Percentiles rank a stretch among this genome's conserved stretches.
Evolutionary conservation across 2,329 filamentous ascomycete genomes (phyloP).

Genomic region (Fusarium mangiferae): DNA sequence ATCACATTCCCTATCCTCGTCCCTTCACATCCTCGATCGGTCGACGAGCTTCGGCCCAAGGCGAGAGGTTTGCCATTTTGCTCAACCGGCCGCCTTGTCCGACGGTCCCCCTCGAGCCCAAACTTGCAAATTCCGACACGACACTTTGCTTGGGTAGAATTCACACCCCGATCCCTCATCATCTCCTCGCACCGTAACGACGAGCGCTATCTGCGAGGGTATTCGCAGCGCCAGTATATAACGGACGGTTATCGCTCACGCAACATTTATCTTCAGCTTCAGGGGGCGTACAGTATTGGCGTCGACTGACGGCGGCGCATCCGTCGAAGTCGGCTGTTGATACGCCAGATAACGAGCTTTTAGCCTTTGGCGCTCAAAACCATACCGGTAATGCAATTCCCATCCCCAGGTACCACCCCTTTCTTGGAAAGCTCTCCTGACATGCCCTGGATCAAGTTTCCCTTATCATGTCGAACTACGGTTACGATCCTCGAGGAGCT

Average conservation of each 20-base stretch:
- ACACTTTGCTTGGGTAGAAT: slow-evolving; percentile 30
- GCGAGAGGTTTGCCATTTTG: slow-evolving; percentile 31
- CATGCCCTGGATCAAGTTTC: slow-evolving; percentile 23
- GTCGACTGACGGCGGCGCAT: slow-evolving; percentile 49
- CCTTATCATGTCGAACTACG: slow-evolving; percentile 67
- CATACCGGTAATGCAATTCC: slow-evolving; percentile 34
- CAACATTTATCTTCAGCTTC: slow-evolving; percentile 25
- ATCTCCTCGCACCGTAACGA: slow-evolving; percentile 5
- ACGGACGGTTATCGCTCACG: slow-evolving; percentile 23
- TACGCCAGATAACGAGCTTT: slow-evolving; percentile 38
- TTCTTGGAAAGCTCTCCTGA: slow-evolving; percentile 18
- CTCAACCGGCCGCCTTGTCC: slow-evolving; percentile 25
- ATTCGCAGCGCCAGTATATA: slow-evolving; percentile 23
- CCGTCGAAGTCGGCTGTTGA: slow-evolving; percentile 47
- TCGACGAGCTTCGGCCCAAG: slow-evolving; percentile 31
- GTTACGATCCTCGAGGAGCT: slow-evolving; percentile 62
- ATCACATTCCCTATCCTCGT: slow-evolving; percentile 14
- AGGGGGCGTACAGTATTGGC: slow-evolving; percentile 40
- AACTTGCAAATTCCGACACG: slow-evolving; percentile 39
- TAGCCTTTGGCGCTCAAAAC: slow-evolving; percentile 38
- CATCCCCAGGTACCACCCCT: background rate
- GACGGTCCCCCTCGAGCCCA: slow-evolving; percentile 31
- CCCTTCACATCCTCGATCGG: slow-evolving; percentile 21
- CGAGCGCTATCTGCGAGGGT: slow-evolving; percentile 27
- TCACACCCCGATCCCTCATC: slow-evolving; percentile 27